These are phyloP conservation scores for Crucibulum laeve DNA, from an alignment of 768 basidiomycete species.

Conservation along the genomic window DNA sequence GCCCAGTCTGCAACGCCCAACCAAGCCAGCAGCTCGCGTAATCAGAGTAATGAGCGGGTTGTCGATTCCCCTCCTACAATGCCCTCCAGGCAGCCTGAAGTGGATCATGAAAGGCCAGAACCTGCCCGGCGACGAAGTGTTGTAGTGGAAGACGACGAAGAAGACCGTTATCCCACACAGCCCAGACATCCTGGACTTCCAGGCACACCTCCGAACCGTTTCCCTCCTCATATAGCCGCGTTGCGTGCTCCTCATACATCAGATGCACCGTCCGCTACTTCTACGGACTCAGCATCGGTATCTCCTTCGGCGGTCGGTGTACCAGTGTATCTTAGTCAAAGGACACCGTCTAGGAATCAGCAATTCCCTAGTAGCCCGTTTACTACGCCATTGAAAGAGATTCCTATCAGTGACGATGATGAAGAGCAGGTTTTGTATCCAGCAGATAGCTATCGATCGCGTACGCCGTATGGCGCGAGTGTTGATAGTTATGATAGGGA, in stretches of 20 bases:
- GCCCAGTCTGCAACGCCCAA: constrained; percentile 40
- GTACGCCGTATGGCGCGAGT: constrained; percentile 36
- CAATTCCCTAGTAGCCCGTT: constrained; percentile 68
- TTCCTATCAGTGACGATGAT: constrained; percentile 53
- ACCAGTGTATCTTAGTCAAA: constrained; percentile 44
- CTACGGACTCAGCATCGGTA: constrained; percentile 37
- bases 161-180: constrained; percentile 18
- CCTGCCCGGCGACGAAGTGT: constrained; percentile 53
- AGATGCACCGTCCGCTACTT: constrained; percentile 45
- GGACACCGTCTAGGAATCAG: constrained; percentile 52
- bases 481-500: constrained; percentile 48
- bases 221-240: constrained; percentile 22
- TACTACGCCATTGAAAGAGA: constrained; percentile 65
- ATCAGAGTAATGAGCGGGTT: constrained; percentile 23
- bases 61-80: constrained; percentile 15
- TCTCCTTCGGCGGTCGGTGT: constrained; percentile 33
- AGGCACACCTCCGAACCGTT: constrained; percentile 36
- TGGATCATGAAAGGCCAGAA: constrained; percentile 34
- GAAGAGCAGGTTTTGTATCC: constrained; percentile 68
- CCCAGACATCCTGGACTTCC: constrained; percentile 37
- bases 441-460: constrained; percentile 46
- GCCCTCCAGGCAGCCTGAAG: constrained; percentile 11
- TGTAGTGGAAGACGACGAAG: constrained; percentile 58
- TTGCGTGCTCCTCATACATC: constrained; percentile 44
- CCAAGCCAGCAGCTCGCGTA: constrained; percentile 28